phyloP scores from a whole-genome alignment of 2,329 filamentous ascomycete genomes.

The Hymenoscyphus scutula region DNA sequence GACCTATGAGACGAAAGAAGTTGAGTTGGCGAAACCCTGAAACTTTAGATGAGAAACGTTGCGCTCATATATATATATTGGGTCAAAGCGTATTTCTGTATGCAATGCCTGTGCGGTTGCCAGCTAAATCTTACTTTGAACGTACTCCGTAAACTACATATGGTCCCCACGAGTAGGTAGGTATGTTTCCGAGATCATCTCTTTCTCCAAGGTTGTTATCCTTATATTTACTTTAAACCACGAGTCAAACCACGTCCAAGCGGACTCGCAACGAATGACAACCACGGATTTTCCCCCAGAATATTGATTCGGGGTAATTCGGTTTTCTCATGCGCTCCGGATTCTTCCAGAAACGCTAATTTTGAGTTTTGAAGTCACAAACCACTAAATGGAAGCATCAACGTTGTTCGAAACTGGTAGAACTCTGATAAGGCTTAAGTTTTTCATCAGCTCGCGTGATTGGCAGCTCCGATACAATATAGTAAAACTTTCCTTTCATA shows the following conservation, averaged over 20 bases:
- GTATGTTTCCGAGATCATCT: neutral
- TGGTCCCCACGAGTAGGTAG: too few relatives aligned
- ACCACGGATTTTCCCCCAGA: neutral
- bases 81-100: too few relatives aligned
- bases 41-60: neutral
- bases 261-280: neutral
- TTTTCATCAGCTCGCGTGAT: neutral
- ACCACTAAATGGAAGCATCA: neutral
- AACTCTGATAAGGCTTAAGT: neutral
- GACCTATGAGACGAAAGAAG: neutral
- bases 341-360: too few relatives aligned
- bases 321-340: too few relatives aligned
- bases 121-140: too few relatives aligned
- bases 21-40: neutral
- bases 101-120: too few relatives aligned
- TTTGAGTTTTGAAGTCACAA: neutral
- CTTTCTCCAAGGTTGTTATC: neutral
- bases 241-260: neutral
- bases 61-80: too few relatives aligned
- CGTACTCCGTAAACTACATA: too few relatives aligned
- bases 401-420: neutral
- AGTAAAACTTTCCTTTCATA: neutral
- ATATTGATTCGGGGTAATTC: neutral
- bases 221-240: neutral
- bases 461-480: neutral